Percentiles rank a stretch among this genome's conserved stretches.
Evolutionary conservation across 805 yeast species (phyloP).

Genomic region (Suhomyces emberorum): DNA sequence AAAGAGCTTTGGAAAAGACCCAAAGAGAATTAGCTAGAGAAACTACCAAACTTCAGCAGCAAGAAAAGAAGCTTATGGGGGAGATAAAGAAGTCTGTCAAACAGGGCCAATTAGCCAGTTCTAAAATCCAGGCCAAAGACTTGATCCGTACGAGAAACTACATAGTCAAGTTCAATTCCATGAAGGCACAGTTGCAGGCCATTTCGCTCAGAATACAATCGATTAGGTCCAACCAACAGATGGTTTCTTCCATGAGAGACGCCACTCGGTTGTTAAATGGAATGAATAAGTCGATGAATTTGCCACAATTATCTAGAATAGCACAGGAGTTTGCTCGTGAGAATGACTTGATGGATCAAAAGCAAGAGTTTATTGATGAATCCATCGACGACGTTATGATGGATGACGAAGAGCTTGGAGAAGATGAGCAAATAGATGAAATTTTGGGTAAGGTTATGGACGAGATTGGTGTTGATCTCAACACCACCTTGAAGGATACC

Average conservation of each 20-base stretch:
- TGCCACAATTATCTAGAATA: conserved; percentile 83
- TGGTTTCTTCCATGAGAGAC: conserved; percentile 92
- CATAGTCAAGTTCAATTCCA: conserved; percentile 81
- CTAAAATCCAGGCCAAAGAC: conserved; percentile 94
- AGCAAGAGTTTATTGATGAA: conserved; percentile 98
- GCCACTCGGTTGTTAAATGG: conserved; percentile 83
- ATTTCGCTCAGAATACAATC: conserved; percentile 88
- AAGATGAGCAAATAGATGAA: conserved; percentile 87
- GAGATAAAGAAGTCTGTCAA: conserved; percentile 94
- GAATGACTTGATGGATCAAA: conserved; percentile 95
- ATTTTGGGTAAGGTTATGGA: conserved; percentile 89
- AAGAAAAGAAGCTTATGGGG: conserved; percentile 79
- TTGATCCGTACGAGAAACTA: conserved; percentile 82
- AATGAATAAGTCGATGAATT: conserved; percentile 86
- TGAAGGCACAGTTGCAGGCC: conserved; percentile 96
- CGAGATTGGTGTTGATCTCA: conserved; percentile 90
- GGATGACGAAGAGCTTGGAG: conserved; percentile 63
- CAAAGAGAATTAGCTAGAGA: conserved; percentile 92
- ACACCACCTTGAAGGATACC: conserved; percentile 44
- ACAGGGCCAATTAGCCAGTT: conserved; percentile 81
- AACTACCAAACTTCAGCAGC: conserved; percentile 77
- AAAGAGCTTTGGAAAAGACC: conserved; percentile 89
- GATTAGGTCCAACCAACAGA: conserved; percentile 89
- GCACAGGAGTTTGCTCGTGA: conserved; percentile 95
- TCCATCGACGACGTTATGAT: conserved; percentile 97